These are phyloP conservation scores for Parmales sp. DNA, from an alignment of 108 stramenopile species.

Conservation along the genomic window DNA sequence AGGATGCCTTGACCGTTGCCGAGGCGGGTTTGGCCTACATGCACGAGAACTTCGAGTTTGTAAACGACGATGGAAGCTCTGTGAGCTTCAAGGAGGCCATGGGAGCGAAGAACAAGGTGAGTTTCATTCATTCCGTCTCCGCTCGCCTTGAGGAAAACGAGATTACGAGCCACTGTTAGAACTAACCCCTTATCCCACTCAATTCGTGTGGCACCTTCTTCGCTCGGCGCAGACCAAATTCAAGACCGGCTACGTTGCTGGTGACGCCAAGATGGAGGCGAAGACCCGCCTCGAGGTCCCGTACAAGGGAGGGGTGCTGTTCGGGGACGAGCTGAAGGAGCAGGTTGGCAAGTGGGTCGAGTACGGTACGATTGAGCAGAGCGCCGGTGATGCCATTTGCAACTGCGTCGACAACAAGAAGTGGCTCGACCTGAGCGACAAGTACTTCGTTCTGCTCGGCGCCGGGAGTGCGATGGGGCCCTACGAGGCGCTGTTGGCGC, in stretches of 20 bases:
- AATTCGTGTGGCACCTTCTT: no score
- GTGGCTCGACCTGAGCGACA: slow-evolving; percentile 75
- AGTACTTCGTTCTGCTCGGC: slow-evolving; percentile 90
- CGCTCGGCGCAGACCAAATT: slow-evolving; percentile 47
- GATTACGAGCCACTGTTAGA: no score
- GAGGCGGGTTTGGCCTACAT: slow-evolving; percentile 81
- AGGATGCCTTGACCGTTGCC: slow-evolving; percentile 71
- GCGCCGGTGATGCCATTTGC: slow-evolving; percentile 81
- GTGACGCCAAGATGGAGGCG: slow-evolving; percentile 26
- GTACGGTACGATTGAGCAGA: slow-evolving; percentile 89
- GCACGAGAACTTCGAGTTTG: slow-evolving; percentile 82
- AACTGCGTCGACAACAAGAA: slow-evolving; percentile 66
- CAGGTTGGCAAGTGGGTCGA: slow-evolving; percentile 84
- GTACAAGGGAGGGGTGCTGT: slow-evolving; percentile 79
- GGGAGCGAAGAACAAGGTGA: slow-evolving; percentile 47
- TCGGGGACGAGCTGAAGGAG: slow-evolving; percentile 58
- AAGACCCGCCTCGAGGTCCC: slow-evolving; percentile 56
- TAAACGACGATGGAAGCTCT: slow-evolving; percentile 60
- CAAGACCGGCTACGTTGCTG: slow-evolving; percentile 71
- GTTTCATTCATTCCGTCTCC: no score
- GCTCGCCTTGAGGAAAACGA: no score
- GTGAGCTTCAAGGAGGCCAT: slow-evolving; percentile 70
- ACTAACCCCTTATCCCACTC: no score
- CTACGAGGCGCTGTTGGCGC: slow-evolving; percentile 73
- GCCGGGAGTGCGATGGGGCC: slow-evolving; percentile 97